Conservation (phyloP, 352 stramenopile species). For the Pythium utonaiense region DNA sequence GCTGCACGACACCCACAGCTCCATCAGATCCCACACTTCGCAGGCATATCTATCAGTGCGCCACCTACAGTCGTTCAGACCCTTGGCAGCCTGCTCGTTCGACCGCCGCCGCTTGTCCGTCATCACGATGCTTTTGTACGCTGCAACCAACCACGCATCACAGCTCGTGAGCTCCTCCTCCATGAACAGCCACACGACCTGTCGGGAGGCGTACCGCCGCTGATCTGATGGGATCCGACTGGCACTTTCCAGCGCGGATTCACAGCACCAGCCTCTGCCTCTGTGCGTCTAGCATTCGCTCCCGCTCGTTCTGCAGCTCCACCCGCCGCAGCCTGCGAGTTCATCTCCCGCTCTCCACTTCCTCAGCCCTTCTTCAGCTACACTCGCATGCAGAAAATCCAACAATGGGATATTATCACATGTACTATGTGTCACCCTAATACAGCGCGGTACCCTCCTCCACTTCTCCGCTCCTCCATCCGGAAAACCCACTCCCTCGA, state of each 20-base stretch:
- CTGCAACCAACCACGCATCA: too few species aligned
- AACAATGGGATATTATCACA: background rate
- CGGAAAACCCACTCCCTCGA: background rate
- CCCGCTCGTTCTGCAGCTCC: background rate
- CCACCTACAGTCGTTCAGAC: constrained; percentile 42
- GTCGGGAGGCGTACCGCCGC: constrained; percentile 24
- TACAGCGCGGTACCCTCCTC: background rate
- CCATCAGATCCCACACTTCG: background rate
- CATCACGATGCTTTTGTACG: constrained; percentile 42
- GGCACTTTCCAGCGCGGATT: constrained; percentile 13
- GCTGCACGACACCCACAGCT: constrained; percentile 19
- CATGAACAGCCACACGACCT: too few species aligned
- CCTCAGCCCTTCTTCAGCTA: background rate
- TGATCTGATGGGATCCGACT: constrained; percentile 7
- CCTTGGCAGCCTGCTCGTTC: constrained; percentile 37
- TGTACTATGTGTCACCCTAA: background rate
- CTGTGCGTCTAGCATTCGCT: background rate
- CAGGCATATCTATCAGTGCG: too few species aligned
- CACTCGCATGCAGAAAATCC: too few species aligned
- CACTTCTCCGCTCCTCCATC: background rate
- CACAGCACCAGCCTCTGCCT: background rate
- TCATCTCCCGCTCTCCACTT: background rate
- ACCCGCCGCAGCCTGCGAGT: background rate
- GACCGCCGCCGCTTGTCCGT: constrained; percentile 53
- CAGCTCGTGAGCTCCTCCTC: too few species aligned